Conservation (phyloP, 2,329 filamentous ascomycete genomes). For the Neurospora sp. region DNA sequence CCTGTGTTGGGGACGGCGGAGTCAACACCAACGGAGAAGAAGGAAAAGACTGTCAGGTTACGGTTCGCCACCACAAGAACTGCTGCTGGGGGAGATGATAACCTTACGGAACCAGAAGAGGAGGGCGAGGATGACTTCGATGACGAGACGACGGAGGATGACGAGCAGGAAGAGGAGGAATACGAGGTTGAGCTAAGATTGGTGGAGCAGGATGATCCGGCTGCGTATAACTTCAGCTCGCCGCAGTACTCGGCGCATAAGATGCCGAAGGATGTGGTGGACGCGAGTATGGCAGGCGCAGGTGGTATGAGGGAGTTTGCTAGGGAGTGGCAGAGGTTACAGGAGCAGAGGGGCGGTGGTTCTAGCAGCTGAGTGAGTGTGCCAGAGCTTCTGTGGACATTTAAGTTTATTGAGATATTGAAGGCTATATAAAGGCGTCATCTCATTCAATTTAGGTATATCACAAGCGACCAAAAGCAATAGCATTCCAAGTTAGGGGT, state of each 20-base stretch:
- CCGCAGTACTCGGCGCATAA: conserved; percentile 93
- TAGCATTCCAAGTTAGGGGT: background rate
- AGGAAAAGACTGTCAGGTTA: background rate
- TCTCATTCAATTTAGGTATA: background rate
- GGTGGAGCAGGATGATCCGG: conserved; percentile 74
- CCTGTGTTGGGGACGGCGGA: conserved; percentile 41
- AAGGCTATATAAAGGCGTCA: background rate
- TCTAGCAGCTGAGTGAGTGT: background rate
- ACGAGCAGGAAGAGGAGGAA: conserved; percentile 47
- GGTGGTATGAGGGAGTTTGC: conserved; percentile 76
- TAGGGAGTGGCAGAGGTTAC: conserved; percentile 58
- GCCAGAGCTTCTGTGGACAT: background rate
- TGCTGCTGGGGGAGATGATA: conserved; percentile 24
- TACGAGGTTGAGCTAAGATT: conserved; percentile 71
- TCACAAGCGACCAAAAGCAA: background rate
- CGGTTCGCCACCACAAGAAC: conserved; percentile 9
- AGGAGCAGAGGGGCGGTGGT: conserved; percentile 13
- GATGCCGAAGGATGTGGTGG: conserved; percentile 83
- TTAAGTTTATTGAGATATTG: background rate
- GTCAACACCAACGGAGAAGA: conserved; percentile 21
- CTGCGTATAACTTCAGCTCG: conserved; percentile 76
- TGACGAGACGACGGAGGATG: conserved; percentile 68
- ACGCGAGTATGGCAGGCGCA: conserved; percentile 55
- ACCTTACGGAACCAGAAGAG: conserved; percentile 25
- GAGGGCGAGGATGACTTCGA: conserved; percentile 49